These are phyloP conservation scores for Polytrichum commune DNA, from an alignment of 225 moss, liverwort and hornwort species.

Conservation along the genomic window DNA sequence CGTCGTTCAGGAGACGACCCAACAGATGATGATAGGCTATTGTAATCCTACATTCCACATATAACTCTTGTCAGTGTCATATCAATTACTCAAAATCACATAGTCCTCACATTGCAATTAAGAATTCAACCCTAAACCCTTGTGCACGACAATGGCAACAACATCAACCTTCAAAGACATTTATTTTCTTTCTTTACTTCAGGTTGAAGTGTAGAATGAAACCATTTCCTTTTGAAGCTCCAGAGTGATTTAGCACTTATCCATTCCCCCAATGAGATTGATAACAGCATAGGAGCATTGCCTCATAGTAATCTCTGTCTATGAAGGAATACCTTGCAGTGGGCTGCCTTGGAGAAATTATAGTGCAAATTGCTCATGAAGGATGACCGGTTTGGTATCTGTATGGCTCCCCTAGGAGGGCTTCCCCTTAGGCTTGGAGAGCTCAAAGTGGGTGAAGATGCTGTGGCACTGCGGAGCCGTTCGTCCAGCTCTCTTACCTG, in stretches of 20 bases:
- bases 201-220: no score
- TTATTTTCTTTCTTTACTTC: no score
- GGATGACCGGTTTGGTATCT: slow-evolving; percentile 12
- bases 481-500: slow-evolving; percentile 59
- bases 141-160: no score
- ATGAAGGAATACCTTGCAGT: neutral
- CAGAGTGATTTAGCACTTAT: no score
- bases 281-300: no score
- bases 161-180: no score
- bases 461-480: slow-evolving; percentile 52
- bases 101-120: no score
- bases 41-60: slow-evolving; percentile 23
- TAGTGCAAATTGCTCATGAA: slow-evolving; percentile 17
- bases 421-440: slow-evolving; percentile 30
- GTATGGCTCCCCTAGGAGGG: slow-evolving; percentile 12
- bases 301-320: no score
- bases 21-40: slow-evolving; percentile 24
- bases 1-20: slow-evolving; percentile 43
- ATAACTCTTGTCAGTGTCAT: neutral
- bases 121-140: no score
- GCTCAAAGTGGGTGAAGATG: slow-evolving; percentile 50
- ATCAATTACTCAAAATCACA: no score
- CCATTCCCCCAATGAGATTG: no score
- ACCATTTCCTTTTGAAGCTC: no score
- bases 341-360: slow-evolving; percentile 20